Base-by-base conservation (phyloP, 106 monocot genomes). In the Platanthera guangdongensis region DNA sequence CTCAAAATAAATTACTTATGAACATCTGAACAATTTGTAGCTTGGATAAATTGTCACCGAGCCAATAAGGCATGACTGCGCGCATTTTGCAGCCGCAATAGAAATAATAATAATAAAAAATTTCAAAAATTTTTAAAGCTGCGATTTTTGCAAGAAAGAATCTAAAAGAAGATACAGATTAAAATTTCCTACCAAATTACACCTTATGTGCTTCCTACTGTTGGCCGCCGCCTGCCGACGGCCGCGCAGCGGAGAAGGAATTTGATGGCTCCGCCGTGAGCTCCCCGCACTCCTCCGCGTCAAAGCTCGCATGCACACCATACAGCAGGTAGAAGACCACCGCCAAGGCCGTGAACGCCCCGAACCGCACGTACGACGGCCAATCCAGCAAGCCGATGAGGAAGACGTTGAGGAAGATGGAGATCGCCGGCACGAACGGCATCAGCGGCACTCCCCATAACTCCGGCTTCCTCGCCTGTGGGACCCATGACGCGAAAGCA, bases 361-460 rank as follows among this genome's bases (percentile, higher is more conserved):
- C 86, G 75, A 99, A 99, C 32, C 94, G 78, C 13, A 81, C 46
- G 73, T 92, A 99, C 7, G 97, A 94, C 7, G 83, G 82, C 11
- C 85, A 70, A 50, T 88, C 90, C 52, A 99, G 89, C 2, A 87
- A 92, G 10, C 94, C 97, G 54, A 99, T 68, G 71, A 99, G 57
- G 74, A 99, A 94, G 18, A 94, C 53, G 76, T 94, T 99, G 32
- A 96, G 83, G 39, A 92, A 94, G n/a, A 99, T 90, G 9, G 97
- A 94, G 21, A 85, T 55, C 8, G 91, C 81, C 45, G 94, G 97
- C 3, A 88, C 51, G 85, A 94, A 89, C 16, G 97, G 97, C 97
- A 99, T 94, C 77, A 86, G 19, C 16, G 94, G 97, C 47, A 94
- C 85, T 7, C 97, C 97, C 97, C 97, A 94, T 32, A 86, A 79